These are phyloP conservation scores for Penicillium griseofulvum DNA, from an alignment of 2,329 filamentous ascomycete genomes.

Conservation along the genomic window DNA sequence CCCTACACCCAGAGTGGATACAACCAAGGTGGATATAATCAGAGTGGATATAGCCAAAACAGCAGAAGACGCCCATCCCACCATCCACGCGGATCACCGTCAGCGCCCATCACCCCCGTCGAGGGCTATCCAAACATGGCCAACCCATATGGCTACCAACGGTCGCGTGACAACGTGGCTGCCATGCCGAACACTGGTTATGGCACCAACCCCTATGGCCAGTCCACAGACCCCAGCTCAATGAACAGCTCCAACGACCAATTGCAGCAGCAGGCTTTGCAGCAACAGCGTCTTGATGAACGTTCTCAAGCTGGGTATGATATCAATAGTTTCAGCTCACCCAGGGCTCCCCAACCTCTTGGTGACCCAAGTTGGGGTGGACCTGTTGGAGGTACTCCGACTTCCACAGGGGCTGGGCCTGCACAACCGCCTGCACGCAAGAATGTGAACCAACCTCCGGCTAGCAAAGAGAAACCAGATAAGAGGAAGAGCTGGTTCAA, in stretches of 20 bases:
- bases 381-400: slow-evolving; percentile 24
- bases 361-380: slow-evolving; percentile 25
- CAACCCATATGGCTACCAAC: slow-evolving; percentile 57
- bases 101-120: slow-evolving; percentile 29
- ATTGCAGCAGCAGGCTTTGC: slow-evolving; percentile 50
- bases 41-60: background rate
- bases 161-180: slow-evolving; percentile 82
- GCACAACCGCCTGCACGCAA: slow-evolving; percentile 19
- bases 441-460: slow-evolving; percentile 6
- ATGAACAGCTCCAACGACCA: slow-evolving; percentile 90
- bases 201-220: slow-evolving; percentile 71
- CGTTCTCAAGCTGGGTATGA: slow-evolving; percentile 60
- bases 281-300: slow-evolving; percentile 40
- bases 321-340: slow-evolving; percentile 52
- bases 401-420: slow-evolving; percentile 1
- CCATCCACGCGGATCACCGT: slow-evolving; percentile 23
- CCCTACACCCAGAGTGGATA: slow-evolving; percentile 16
- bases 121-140: slow-evolving; percentile 29
- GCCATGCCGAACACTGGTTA: slow-evolving; percentile 64
- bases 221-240: slow-evolving; percentile 86
- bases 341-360: slow-evolving; percentile 15
- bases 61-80: slow-evolving; percentile 32
- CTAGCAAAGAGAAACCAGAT: slow-evolving; percentile 41
- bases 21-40: slow-evolving; percentile 20
- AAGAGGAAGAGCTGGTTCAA: slow-evolving; percentile 92